Percentiles rank a stretch among this genome's conserved stretches.
Evolutionary conservation across 176 grass and related monocot species (phyloP).

Genomic region (Cenchrus fungigraminus): DNA sequence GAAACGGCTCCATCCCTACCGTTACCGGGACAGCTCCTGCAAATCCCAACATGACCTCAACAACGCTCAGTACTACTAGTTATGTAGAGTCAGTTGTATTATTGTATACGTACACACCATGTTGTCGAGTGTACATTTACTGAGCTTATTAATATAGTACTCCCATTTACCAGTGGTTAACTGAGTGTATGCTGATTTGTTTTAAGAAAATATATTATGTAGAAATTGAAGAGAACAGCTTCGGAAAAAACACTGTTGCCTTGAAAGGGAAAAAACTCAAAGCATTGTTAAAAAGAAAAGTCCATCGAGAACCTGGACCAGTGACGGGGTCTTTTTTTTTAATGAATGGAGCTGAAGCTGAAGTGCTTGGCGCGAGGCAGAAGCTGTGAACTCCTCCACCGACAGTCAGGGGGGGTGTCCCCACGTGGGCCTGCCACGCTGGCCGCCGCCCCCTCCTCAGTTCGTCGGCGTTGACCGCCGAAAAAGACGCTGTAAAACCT

Average conservation of each 20-base stretch:
- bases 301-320: background rate
- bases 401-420: slow-evolving; percentile 42
- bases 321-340: background rate
- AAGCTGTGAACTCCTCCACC: slow-evolving; percentile 40
- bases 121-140: too few relatives aligned
- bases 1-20: background rate
- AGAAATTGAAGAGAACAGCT: too few relatives aligned
- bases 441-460: background rate
- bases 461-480: slow-evolving; percentile 20
- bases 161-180: too few relatives aligned
- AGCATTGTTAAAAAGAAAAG: too few relatives aligned
- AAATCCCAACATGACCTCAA: background rate
- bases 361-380: background rate
- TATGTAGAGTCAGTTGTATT: too few relatives aligned
- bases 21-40: background rate
- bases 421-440: slow-evolving; percentile 36
- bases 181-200: too few relatives aligned
- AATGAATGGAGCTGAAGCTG: background rate
- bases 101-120: too few relatives aligned
- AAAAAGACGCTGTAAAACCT: slow-evolving; percentile 22
- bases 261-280: too few relatives aligned
- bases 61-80: background rate
- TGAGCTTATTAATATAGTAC: too few relatives aligned
- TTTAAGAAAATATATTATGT: too few relatives aligned
- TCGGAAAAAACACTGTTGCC: too few relatives aligned